Conservation (phyloP, 1,284 basidiomycete species). For the Cutaneotrichosporon spelunceum region DNA sequence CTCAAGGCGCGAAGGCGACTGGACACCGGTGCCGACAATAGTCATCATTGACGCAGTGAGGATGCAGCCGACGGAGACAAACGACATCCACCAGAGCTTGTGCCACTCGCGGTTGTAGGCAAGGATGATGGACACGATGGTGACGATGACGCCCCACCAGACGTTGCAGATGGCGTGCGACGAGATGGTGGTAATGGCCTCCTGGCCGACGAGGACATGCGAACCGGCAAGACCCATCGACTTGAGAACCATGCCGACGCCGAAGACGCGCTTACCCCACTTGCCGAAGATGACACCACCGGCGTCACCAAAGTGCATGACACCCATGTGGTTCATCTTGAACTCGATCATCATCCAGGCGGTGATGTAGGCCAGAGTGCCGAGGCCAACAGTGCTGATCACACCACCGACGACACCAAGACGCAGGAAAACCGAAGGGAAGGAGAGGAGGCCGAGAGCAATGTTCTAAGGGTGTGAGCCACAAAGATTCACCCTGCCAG, state of each 20-base stretch:
- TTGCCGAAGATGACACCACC: constrained; percentile 43
- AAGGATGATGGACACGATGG: constrained; percentile 33
- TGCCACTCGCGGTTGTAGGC: constrained; percentile 36
- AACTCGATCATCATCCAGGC: constrained; percentile 47
- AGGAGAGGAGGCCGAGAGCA: constrained; percentile 44
- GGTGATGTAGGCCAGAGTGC: constrained; percentile 38
- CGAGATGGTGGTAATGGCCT: constrained; percentile 37
- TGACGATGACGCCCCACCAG: constrained; percentile 41
- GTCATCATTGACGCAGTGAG: constrained; percentile 39
- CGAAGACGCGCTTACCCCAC: constrained; percentile 36
- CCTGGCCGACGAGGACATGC: constrained; percentile 42
- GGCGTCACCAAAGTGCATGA: constrained; percentile 46
- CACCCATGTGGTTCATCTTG: constrained; percentile 45
- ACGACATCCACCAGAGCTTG: constrained; percentile 38
- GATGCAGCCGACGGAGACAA: constrained; percentile 39
- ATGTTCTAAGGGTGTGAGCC: constrained; percentile 39
- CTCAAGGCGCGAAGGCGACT: constrained; percentile 23
- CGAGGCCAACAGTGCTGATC: constrained; percentile 37
- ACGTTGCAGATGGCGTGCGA: constrained; percentile 42
- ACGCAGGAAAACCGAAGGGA: constrained; percentile 42
- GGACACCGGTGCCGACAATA: constrained; percentile 38
- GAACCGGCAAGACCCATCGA: constrained; percentile 43
- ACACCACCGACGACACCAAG: constrained; percentile 45
- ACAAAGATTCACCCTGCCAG: not conserved
- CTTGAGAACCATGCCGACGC: constrained; percentile 39